phyloP scores from a whole-genome alignment of 345 rosid genomes.

The Hibiscus trionum region DNA sequence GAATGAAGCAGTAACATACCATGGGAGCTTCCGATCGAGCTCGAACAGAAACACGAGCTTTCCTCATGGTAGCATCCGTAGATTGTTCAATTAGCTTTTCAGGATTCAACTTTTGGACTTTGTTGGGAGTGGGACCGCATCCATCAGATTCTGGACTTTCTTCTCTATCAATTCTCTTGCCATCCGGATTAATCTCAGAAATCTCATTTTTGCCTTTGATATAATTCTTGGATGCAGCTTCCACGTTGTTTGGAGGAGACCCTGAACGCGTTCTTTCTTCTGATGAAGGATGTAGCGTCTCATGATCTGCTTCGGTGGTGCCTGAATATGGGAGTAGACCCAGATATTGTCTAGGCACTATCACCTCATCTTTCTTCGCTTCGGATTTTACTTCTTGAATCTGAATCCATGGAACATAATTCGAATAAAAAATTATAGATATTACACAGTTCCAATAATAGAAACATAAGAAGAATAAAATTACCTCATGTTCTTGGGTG shows the following conservation, averaged over 20 bases:
- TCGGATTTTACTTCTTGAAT: slow-evolving; percentile 33
- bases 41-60: slow-evolving; percentile 95
- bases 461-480: neutral
- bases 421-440: neutral
- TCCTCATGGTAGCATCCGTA: slow-evolving; percentile 78
- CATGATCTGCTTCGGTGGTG: slow-evolving; percentile 24
- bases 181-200: slow-evolving; percentile 28
- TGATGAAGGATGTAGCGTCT: slow-evolving; percentile 49
- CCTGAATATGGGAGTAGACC: slow-evolving; percentile 42
- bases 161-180: slow-evolving; percentile 46
- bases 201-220: slow-evolving; percentile 21
- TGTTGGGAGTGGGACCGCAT: slow-evolving; percentile 41
- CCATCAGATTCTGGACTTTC: slow-evolving; percentile 63
- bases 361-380: slow-evolving; percentile 30
- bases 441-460: neutral
- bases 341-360: slow-evolving; percentile 61
- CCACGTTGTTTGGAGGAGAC: slow-evolving; percentile 28
- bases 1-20: slow-evolving; percentile 30
- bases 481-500: slow-evolving; percentile 33
- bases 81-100: slow-evolving; percentile 43
- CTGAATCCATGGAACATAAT: slow-evolving; percentile 21
- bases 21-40: slow-evolving; percentile 98
- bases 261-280: slow-evolving; percentile 70
- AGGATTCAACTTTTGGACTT: slow-evolving; percentile 40
- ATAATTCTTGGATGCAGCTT: slow-evolving; percentile 14